Evolutionary conservation across 192 early-diverging fungal species (phyloP).

Genomic region (Backusella liffmaniae): DNA sequence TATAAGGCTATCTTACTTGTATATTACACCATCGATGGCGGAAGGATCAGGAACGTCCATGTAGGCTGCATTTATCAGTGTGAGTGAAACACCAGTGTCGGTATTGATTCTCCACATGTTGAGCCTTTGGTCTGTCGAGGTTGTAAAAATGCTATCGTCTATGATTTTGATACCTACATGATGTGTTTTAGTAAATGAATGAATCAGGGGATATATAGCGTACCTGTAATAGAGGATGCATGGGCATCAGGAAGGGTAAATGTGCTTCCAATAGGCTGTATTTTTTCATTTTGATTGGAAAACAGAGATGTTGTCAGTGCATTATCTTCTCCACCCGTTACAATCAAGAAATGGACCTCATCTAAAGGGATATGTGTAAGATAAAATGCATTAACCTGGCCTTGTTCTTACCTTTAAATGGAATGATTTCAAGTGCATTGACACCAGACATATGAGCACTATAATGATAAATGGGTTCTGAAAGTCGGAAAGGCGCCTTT

Average conservation of each 20-base stretch:
- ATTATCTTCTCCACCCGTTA: constrained; percentile 83
- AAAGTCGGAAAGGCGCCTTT: constrained; percentile 17
- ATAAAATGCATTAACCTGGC: neutral
- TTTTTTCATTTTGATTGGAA: neutral
- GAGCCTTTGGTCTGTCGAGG: constrained; percentile 71
- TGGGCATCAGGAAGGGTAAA: constrained; percentile 47
- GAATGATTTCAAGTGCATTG: constrained; percentile 58
- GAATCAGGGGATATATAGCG: neutral
- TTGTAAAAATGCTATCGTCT: constrained; percentile 41
- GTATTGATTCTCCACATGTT: constrained; percentile 49
- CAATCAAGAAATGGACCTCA: constrained; percentile 34
- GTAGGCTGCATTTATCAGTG: constrained; percentile 43
- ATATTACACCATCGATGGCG: constrained; percentile 44
- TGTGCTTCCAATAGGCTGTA: constrained; percentile 6
- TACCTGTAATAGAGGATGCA: constrained; percentile 73
- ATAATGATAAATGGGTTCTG: constrained; percentile 32
- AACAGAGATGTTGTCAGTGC: constrained; percentile 35
- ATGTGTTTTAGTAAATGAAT: neutral
- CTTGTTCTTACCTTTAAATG: constrained; percentile 15
- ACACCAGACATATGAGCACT: constrained; percentile 63
- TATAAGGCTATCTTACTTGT: constrained; percentile 3
- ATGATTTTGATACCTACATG: constrained; percentile 42
- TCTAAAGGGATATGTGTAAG: neutral
- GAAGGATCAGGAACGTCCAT: constrained; percentile 69
- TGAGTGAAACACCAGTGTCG: constrained; percentile 10